Base-by-base conservation (phyloP, 495 filamentous ascomycete species). In the Penicillium cosmopolitanum region DNA sequence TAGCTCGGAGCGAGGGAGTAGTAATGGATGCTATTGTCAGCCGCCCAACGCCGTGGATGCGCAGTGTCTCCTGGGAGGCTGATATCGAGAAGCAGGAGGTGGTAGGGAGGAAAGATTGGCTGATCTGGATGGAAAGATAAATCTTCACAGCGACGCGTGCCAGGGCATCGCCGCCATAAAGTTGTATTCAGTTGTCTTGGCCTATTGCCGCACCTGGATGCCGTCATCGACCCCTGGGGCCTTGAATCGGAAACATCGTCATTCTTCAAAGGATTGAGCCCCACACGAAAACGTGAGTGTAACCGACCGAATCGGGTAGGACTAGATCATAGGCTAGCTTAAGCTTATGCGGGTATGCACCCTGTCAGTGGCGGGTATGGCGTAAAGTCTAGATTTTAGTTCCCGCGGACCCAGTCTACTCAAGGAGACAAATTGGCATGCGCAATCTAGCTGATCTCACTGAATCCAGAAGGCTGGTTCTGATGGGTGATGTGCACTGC, bases 161-260 rank as follows among this genome's bases (percentile, higher is more conserved):
- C n/a, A 50, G 53, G 28, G 33, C 33, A 38, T 56, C 40, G 31
- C 53, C 42, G 34, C 48, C 46, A 60, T 51, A 40, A 50, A 28
- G 62, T 67, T 46, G 58, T 68, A 60, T 62, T 60, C n/a, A 38
- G 31, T 19, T 52, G 21, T 43, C 47, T n/a, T 19, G 23, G 23
- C 15, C 44, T 33, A 33, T 53, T 13, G 23, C 46, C 31, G 31
- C 38, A 38, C 40, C 36, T 64, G 53, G 46, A 72, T 70, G 67
- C 67, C 65, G 69, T 70, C 69, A 72, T 72, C 44, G 60, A 70
- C 58, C 61, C 58, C 64, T 62, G 59, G 10, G 31, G 36, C 51
- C 34, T 51, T 42, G 34, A 61, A 64, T 58, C 21, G 60, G 67
- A 68, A 55, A 59, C 53, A 64, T 57, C 61, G 51, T 60, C 56